Base-by-base conservation (phyloP, 352 stramenopile species). In the Proteromonas lacertae region DNA sequence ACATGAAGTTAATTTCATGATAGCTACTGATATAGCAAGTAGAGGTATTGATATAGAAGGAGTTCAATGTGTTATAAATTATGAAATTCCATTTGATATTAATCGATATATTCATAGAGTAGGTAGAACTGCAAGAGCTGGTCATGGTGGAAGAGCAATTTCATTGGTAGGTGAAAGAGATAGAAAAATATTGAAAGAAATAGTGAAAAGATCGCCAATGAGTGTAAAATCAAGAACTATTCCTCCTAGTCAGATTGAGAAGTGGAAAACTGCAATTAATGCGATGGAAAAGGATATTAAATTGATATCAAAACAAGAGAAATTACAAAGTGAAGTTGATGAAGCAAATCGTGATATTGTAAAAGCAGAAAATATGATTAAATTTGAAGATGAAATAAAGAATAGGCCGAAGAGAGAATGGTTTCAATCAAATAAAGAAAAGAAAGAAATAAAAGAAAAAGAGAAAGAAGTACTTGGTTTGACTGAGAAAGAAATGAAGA, bases 21-120 rank as follows among this genome's bases (percentile, higher is more conserved):
- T 97, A 24, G 87, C 75, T 51, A 98, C 24, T 46, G 43, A 29
- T 21, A 8, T 33, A 13, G 36, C 24, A 13, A 21, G 20, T 7
- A 21, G 29, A 24, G 30, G 16, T 21, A n/a, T 24, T 7, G 41
- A 25, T 24, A 33, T 49, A 16, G n/a, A 8, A 14, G 13, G 23
- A 45, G 61, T 98, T 8, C 60, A 93, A 44, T 75, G 75, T 14
- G 87, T 99, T 2, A 90, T 99, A 51, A 98, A 99, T 59, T 94
- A 92, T 58, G 83, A 98, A 51, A 96, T 98, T 80, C 87, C 88
- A 0, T 77, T 83, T 47, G 67, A 93, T 42, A 64, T 92, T 9
- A 25, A n/a, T 10, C 93, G 76, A 0, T 99, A 97, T 50, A 80
- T 98, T 16, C 87, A 99, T 57, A 68, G 88, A 36, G 87, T 97